Percentiles rank a stretch among this genome's conserved stretches.
These are phyloP conservation scores for Phytophthora aleatoria DNA, from an alignment of 352 stramenopile species.

Conservation along the genomic window DNA sequence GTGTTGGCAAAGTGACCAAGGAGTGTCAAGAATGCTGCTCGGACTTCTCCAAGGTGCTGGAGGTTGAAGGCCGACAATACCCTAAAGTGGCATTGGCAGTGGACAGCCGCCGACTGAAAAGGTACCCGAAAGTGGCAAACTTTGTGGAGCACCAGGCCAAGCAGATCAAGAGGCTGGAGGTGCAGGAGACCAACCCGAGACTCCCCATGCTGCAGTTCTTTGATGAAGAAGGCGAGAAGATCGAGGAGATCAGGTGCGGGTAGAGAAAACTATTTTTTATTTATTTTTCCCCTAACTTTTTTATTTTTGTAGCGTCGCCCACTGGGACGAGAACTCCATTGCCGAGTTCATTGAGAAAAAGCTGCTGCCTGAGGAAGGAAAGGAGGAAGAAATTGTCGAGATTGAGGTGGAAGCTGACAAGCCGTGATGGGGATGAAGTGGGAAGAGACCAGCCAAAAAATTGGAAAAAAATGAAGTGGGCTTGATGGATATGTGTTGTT, in stretches of 20 bases:
- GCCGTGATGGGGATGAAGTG: constrained; percentile 7
- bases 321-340: constrained; percentile 79
- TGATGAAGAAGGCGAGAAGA: constrained; percentile 47
- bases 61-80: constrained; percentile 45
- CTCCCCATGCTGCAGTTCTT: constrained; percentile 74
- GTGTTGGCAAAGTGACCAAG: constrained; percentile 19
- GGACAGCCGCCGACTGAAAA: constrained; percentile 54
- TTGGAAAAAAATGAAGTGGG: constrained; percentile 10
- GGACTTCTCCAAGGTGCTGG: constrained; percentile 40
- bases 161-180: constrained; percentile 48
- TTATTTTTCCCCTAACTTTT: constrained; percentile 8
- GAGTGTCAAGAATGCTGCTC: constrained; percentile 60
- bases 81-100: constrained; percentile 56
- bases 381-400: constrained; percentile 26
- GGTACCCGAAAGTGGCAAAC: constrained; percentile 70
- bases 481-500: constrained; percentile 4
- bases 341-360: constrained; percentile 74
- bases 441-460: not conserved
- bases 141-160: constrained; percentile 62
- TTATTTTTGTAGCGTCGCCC: constrained; percentile 52
- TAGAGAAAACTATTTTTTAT: not conserved
- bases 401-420: constrained; percentile 31
- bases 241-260: constrained; percentile 70
- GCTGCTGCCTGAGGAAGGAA: constrained; percentile 36
- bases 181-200: constrained; percentile 53